A percentile compares a stretch with the other conserved stretches of the same genome.
phyloP scores from a whole-genome alignment of 2,329 filamentous ascomycete species.

The Stemphylium beticola region DNA sequence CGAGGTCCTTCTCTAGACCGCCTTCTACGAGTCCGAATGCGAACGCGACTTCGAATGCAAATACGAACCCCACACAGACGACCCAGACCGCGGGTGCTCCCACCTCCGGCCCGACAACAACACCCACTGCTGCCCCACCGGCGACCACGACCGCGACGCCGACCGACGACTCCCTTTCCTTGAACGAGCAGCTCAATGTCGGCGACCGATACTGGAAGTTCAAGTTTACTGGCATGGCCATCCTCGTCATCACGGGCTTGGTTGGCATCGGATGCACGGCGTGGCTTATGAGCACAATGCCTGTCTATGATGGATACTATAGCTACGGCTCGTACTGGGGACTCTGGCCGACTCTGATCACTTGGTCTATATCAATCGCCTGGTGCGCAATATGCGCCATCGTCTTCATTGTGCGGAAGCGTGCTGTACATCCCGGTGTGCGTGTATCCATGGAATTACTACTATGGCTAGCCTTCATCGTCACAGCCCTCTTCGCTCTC shows the following conservation, averaged over 20 bases:
- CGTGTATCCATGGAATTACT: slow-evolving; percentile 46
- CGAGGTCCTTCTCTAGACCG: slow-evolving; percentile 4
- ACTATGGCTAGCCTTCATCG: slow-evolving; percentile 43
- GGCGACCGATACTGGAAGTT: slow-evolving; percentile 42
- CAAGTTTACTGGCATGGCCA: slow-evolving; percentile 32
- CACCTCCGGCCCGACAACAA: slow-evolving; percentile 2
- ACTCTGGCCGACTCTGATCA: slow-evolving; percentile 36
- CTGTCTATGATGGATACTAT: slow-evolving; percentile 10
- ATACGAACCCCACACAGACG: neutral
- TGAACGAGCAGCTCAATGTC: slow-evolving; percentile 34
- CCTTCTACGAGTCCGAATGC: slow-evolving; percentile 5
- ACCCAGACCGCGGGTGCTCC: slow-evolving; percentile 4
- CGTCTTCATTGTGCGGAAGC: slow-evolving; percentile 33
- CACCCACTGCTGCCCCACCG: slow-evolving; percentile 1
- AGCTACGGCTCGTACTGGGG: slow-evolving; percentile 20
- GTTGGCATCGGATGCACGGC: slow-evolving; percentile 43
- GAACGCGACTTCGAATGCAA: neutral
- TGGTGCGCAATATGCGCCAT: slow-evolving; percentile 38
- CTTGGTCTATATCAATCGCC: slow-evolving; percentile 38
- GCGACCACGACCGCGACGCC: neutral
- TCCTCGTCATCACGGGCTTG: slow-evolving; percentile 32
- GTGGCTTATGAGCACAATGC: slow-evolving; percentile 23
- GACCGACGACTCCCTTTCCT: slow-evolving; percentile 17
- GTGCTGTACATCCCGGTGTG: slow-evolving; percentile 42
- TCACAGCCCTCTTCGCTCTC: slow-evolving; percentile 36